Evolutionary conservation across 768 basidiomycete species (phyloP), one percentile per base, ranked within the genome.

Genomic region (Phlegmacium glaucopus): DNA sequence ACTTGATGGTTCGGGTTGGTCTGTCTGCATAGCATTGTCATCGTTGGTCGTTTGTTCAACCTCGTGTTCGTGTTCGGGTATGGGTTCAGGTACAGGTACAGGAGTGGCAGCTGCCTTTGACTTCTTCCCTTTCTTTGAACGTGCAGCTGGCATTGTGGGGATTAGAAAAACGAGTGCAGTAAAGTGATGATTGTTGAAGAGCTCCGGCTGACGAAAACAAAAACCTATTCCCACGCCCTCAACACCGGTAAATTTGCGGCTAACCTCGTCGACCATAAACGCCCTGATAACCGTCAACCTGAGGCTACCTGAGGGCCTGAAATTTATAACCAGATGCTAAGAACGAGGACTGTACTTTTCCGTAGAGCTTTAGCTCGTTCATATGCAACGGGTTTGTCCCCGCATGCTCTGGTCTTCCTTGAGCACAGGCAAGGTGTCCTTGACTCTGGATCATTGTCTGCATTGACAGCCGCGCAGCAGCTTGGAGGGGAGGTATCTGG

Each of bases 401-500:
- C 87, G 0, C 85, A 88, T 66, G 83, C 87, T 1, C 80, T 96
- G 4, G 84, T 96, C n/a, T 85, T 90, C 54, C 74, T 97, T 39
- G 95, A 97, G 66, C 93, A 97, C 61, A 79, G 81, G 39, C 74
- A 80, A 41, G 92, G 92, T 30, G 75, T 79, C 48, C 77, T 98
- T 52, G 90, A 94, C 48, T 78, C 92, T 1, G 85, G 82, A 11
- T 90, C 90, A 11, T 75, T 97, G 48, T 94, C 90, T 28, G 95
- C 96, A 18, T 70, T 99, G 53, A 91, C 94, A 1, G 96, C 96
- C 36, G 96, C 94, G 1, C 72, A 80, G 48, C 78, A 85, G 55
- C 77, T 98, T 2, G 92, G 92, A 38, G 93, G 93, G 3, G 74
- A 88, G 59, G 87, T 97, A 30, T 88, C 91, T 39, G 86, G 85